Base-by-base conservation (phyloP, 768 basidiomycete species). In the Gloeophyllum trabeum region DNA sequence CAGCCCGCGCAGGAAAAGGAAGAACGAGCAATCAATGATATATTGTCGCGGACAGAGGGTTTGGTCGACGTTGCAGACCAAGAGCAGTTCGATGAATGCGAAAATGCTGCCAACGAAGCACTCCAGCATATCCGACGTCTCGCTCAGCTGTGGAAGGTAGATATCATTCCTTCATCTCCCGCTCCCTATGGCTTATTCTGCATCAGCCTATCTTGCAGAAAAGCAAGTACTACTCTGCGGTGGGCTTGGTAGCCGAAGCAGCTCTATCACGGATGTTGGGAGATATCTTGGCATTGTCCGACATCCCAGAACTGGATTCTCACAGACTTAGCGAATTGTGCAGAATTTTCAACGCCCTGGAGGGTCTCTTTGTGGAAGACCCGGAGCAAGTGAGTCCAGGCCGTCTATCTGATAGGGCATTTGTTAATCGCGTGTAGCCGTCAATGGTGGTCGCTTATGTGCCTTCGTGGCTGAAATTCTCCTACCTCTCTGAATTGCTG, bases 391-490 rank as follows among this genome's bases (percentile, higher is more conserved):
- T 80, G 42, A 48, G 70, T 44, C n/a, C n/a, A n/a, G n/a, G n/a
- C n/a, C 14, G 4, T 34, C 14, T 40, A 20, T 37, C 21, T 13
- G 16, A 39, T 2, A 19, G 10, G 28, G 28, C 10, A 10, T 32
- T 32, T 16, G 28, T 32, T 16, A 16, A 32, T 32, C 10, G 28
- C 28, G 22, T 51, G 19, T 48, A 84, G 75, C 70, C 81, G 16
- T 82, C 87, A 0, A 78, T 84, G 38, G 79, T 89, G 5, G 83
- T 82, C 1, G 79, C 77, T 0, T 89, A 88, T 48, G 87, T 93
- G n/a, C 84, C 88, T 1, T 81, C 77, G 10, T 97, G 93, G 93
- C 68, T 96, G 51, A 94, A 94, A 59, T 94, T 88, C 59, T 90
- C 85, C 16, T 97, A 97, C 59, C 69, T 96, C 4, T 88, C 88